Conservation (phyloP, 164 flowering plant species). For the Piper longum region DNA sequence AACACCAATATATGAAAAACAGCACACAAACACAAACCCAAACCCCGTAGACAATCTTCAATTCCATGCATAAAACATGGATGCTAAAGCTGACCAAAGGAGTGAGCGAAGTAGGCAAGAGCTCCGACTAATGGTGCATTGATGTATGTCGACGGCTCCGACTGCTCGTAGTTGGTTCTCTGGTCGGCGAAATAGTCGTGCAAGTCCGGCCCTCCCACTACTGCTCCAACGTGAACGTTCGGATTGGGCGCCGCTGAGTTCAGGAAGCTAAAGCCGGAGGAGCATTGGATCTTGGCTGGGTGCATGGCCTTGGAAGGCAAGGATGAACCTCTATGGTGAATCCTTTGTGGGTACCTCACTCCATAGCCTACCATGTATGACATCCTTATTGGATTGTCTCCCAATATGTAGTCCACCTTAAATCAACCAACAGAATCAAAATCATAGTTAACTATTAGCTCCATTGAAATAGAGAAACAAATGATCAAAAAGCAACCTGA, state of each 20-base stretch:
- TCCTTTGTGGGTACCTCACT: constrained; percentile 41
- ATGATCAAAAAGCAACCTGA: constrained; percentile 18
- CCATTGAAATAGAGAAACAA: background rate
- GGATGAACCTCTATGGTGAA: constrained; percentile 91
- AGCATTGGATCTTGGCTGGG: constrained; percentile 47
- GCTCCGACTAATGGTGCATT: constrained; percentile 95
- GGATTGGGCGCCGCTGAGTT: constrained; percentile 61
- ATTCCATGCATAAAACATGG: background rate
- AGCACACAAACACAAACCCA: background rate
- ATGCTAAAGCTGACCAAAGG: constrained; percentile 56
- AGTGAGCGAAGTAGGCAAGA: constrained; percentile 70
- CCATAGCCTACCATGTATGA: constrained; percentile 98
- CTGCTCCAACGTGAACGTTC: constrained; percentile 70
- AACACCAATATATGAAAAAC: background rate
- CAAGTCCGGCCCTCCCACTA: constrained; percentile 78
- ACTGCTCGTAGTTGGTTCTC: constrained; percentile 63
- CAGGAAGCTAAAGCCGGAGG: constrained; percentile 49
- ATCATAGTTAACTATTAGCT: too few relatives aligned
- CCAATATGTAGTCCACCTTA: constrained; percentile 76
- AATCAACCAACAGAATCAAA: background rate
- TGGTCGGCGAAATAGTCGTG: constrained; percentile 57
- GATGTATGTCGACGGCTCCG: constrained; percentile 92
- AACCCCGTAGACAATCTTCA: too few relatives aligned
- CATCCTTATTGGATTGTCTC: constrained; percentile 64
- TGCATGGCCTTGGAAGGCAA: constrained; percentile 54